Conservation (phyloP, 2,329 filamentous ascomycete species). For the Cladorrhinum sp. region DNA sequence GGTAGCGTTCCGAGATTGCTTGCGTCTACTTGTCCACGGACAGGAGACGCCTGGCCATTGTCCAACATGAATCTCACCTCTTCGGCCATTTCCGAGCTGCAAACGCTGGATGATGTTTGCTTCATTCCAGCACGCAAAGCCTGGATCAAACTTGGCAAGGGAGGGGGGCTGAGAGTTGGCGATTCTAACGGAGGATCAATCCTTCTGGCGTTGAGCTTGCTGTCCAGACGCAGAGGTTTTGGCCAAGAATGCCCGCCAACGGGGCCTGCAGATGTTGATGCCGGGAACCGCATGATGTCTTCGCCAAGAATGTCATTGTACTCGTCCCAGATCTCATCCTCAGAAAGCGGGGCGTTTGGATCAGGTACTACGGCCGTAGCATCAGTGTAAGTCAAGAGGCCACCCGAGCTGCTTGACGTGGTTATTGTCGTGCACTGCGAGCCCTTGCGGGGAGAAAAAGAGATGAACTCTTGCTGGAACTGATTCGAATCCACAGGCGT, state of each 20-base stretch:
- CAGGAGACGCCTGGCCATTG: constrained; percentile 40
- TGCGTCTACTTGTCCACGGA: constrained; percentile 40
- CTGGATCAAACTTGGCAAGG: constrained; percentile 33
- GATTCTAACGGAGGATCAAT: constrained; percentile 44
- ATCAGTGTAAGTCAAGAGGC: constrained; percentile 55
- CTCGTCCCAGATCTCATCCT: constrained; percentile 93
- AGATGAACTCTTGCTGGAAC: constrained; percentile 62
- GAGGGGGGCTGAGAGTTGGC: constrained; percentile 41
- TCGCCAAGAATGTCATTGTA: constrained; percentile 86
- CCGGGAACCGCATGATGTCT: constrained; percentile 42
- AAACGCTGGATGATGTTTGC: constrained; percentile 48
- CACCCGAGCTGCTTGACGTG: constrained; percentile 65
- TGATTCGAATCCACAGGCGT: constrained; percentile 33
- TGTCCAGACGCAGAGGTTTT: constrained; percentile 55
- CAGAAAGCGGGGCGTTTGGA: constrained; percentile 59
- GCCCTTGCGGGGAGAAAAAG: constrained; percentile 69
- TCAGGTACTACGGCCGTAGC: constrained; percentile 66
- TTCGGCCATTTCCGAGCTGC: constrained; percentile 54
- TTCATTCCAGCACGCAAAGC: constrained; percentile 31
- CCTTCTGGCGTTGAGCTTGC: constrained; percentile 37
- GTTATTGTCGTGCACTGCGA: constrained; percentile 58
- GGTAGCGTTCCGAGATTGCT: constrained; percentile 24
- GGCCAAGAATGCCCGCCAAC: constrained; percentile 42
- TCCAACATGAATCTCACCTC: constrained; percentile 49
- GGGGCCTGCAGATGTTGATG: constrained; percentile 52